Evolutionary conservation across 108 stramenopile genomes (phyloP).

Genomic region (Bacterosira constricta): DNA sequence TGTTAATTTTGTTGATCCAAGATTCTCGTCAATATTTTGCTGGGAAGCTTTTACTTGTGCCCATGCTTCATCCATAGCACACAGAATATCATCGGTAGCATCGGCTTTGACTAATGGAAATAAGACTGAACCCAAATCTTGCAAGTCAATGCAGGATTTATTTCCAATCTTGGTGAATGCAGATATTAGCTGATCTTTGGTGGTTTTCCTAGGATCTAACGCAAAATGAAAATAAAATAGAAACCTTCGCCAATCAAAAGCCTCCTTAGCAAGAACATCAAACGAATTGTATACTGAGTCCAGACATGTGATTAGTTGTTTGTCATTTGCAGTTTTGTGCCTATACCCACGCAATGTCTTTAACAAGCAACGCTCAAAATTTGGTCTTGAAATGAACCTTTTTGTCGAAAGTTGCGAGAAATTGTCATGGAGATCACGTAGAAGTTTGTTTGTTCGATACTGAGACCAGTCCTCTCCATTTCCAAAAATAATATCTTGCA

Average conservation of each 20-base stretch:
- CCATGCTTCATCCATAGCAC: conserved; percentile 37
- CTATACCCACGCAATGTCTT: conserved; percentile 4
- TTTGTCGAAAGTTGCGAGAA: conserved; percentile 25
- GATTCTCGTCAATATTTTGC: background rate
- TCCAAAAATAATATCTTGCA: conserved; percentile 14
- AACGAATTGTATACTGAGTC: conserved; percentile 29
- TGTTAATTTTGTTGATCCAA: conserved; percentile 16
- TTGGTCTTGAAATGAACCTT: conserved; percentile 28
- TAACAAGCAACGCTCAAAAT: conserved; percentile 23
- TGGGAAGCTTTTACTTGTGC: conserved; percentile 7
- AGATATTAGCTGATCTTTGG: conserved; percentile 15
- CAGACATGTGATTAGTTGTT: background rate
- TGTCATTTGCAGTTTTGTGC: background rate
- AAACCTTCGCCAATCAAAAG: conserved; percentile 34
- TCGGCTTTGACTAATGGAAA: conserved; percentile 35
- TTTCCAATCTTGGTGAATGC: conserved; percentile 30
- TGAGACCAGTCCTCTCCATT: conserved; percentile 4
- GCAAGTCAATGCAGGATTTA: conserved; percentile 26
- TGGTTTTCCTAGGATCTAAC: conserved; percentile 19
- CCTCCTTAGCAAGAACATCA: conserved; percentile 12
- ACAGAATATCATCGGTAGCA: conserved; percentile 1
- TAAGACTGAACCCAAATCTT: conserved; percentile 20
- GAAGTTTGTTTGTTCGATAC: conserved; percentile 9
- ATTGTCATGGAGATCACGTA: conserved; percentile 15
- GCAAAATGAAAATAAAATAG: conserved; percentile 32